These are phyloP conservation scores for Syzygium aromaticum DNA, from an alignment of 345 rosid species.

Conservation along the genomic window DNA sequence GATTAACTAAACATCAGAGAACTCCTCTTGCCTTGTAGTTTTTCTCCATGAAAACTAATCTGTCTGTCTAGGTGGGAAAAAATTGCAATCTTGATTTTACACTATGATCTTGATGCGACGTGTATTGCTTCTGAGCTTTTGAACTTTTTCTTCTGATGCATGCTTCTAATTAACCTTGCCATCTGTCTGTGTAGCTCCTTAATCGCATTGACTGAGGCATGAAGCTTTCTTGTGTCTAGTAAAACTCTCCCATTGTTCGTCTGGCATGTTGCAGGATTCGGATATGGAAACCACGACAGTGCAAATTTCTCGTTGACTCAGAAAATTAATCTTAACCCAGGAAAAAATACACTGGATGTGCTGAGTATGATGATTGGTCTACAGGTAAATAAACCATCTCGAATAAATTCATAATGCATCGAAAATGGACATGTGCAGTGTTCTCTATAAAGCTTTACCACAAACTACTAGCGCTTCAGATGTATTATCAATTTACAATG, in stretches of 20 bases:
- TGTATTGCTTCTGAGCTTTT: neutral
- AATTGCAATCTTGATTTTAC: neutral
- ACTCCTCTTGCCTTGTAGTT: neutral
- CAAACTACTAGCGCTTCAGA: neutral
- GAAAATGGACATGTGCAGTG: neutral
- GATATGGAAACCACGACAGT: slow-evolving; percentile 42
- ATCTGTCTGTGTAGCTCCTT: neutral
- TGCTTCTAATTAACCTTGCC: neutral
- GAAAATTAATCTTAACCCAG: slow-evolving; percentile 29
- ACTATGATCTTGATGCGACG: neutral
- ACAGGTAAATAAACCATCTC: slow-evolving; percentile 27
- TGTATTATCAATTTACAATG: neutral
- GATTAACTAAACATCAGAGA: neutral
- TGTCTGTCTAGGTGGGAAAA: neutral
- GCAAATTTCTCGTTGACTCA: slow-evolving; percentile 30
- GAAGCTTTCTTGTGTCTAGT: neutral
- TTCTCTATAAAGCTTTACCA: neutral
- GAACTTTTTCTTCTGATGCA: neutral
- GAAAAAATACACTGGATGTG: slow-evolving; percentile 47
- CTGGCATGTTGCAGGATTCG: slow-evolving; percentile 27
- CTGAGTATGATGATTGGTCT: slow-evolving; percentile 52
- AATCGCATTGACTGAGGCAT: neutral
- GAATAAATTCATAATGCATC: neutral
- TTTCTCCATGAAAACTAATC: neutral
- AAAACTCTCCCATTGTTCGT: neutral